Conservation (phyloP, 345 rosid species). For the Salix dunnii region DNA sequence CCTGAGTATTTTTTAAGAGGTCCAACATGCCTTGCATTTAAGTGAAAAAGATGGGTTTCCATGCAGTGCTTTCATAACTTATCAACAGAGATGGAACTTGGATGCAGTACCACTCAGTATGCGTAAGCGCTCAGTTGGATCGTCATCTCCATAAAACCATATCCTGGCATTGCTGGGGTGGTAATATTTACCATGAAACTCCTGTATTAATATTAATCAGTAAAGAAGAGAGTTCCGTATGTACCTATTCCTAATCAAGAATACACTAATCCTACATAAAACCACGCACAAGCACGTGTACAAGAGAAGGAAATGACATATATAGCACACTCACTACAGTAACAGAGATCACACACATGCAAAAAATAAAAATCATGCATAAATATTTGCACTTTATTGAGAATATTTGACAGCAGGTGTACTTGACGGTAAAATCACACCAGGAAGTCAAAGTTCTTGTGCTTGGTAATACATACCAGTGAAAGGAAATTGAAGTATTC, state of each 20-base stretch:
- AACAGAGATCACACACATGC: background rate
- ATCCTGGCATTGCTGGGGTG: slow-evolving; percentile 95
- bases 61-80: background rate
- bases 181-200: slow-evolving; percentile 81
- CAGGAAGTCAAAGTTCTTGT: background rate
- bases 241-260: background rate
- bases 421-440: background rate
- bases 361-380: background rate
- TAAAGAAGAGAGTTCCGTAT: slow-evolving; percentile 8
- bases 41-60: background rate
- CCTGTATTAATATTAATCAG: slow-evolving; percentile 45
- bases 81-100: slow-evolving; percentile 7
- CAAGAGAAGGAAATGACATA: background rate
- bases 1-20: background rate
- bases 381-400: background rate
- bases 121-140: slow-evolving; percentile 70
- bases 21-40: background rate
- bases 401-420: background rate
- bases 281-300: background rate
- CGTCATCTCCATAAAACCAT: slow-evolving; percentile 98
- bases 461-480: background rate
- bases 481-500: background rate
- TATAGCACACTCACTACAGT: background rate
- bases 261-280: background rate
- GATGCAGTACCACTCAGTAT: slow-evolving; percentile 66